A percentile compares a stretch with the other conserved stretches of the same genome.
Evolutionary conservation across 805 yeast genomes (phyloP).

Genomic region (Yarrowia yakushimensis): DNA sequence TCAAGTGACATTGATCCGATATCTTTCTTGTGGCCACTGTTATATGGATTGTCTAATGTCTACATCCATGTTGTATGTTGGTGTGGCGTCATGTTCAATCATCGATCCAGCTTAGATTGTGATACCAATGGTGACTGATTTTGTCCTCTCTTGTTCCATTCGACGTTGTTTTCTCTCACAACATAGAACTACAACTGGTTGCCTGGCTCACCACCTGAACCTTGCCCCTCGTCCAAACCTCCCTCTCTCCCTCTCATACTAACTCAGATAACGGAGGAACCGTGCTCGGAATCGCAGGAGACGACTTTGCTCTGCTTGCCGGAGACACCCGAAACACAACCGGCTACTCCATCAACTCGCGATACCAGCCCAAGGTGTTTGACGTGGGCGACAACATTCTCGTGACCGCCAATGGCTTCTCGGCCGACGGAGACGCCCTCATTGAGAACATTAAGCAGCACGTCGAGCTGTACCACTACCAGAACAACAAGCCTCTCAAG

Average conservation of each 20-base stretch:
- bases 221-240: not conserved
- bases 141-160: no score
- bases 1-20: no score
- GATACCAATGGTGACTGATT: no score
- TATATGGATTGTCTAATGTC: no score
- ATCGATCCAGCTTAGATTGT: no score
- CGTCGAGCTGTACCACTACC: conserved; percentile 84
- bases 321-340: conserved; percentile 98
- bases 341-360: conserved; percentile 89
- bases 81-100: no score
- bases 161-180: no score
- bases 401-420: conserved; percentile 92
- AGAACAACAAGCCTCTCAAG: conserved; percentile 69
- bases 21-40: no score
- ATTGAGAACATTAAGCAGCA: conserved; percentile 58
- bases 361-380: conserved; percentile 87
- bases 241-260: not conserved
- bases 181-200: no score
- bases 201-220: not conserved
- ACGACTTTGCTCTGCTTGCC: conserved; percentile 93
- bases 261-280: conserved; percentile 92
- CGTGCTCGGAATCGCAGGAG: conserved; percentile 94
- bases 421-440: conserved; percentile 89
- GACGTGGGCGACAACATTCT: conserved; percentile 83
- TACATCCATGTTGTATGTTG: no score